phyloP scores from a whole-genome alignment of 345 rosid genomes.

The Laguncularia racemosa region DNA sequence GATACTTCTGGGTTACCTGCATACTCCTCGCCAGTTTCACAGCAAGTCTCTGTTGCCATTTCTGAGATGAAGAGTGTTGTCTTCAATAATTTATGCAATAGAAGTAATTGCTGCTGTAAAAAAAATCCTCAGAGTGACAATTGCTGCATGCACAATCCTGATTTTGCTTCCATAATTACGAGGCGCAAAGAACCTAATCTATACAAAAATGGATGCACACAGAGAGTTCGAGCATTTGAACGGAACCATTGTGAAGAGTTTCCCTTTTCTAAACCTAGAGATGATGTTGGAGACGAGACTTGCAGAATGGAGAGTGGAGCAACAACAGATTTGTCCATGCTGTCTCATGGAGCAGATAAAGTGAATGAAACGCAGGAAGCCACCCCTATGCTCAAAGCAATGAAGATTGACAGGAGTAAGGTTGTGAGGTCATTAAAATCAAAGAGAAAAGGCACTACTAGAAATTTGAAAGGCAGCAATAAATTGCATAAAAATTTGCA shows the following conservation, averaged over 20 bases:
- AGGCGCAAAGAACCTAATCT: slow-evolving; percentile 55
- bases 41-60: slow-evolving; percentile 13
- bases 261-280: slow-evolving; percentile 26
- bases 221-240: slow-evolving; percentile 50
- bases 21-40: slow-evolving; percentile 28
- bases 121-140: slow-evolving; percentile 28
- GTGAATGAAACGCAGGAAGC: slow-evolving; percentile 16
- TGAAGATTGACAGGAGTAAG: slow-evolving; percentile 11
- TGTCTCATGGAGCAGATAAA: slow-evolving; percentile 9
- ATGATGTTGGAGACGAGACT: slow-evolving; percentile 15
- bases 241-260: slow-evolving; percentile 26
- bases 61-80: slow-evolving; percentile 24
- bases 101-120: slow-evolving; percentile 23
- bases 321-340: slow-evolving; percentile 7
- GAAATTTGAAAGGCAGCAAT: slow-evolving; percentile 15
- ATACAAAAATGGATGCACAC: slow-evolving; percentile 43
- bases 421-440: slow-evolving; percentile 14
- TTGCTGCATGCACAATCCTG: slow-evolving; percentile 39
- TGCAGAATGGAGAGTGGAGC: slow-evolving; percentile 16
- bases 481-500: slow-evolving; percentile 7
- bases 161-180: slow-evolving; percentile 61
- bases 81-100: slow-evolving; percentile 18
- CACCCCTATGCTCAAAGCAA: slow-evolving; percentile 15
- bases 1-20: slow-evolving; percentile 17
- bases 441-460: slow-evolving; percentile 38